Evolutionary conservation across 345 rosid genomes (phyloP).

Genomic region (Toxicodendron radicans): DNA sequence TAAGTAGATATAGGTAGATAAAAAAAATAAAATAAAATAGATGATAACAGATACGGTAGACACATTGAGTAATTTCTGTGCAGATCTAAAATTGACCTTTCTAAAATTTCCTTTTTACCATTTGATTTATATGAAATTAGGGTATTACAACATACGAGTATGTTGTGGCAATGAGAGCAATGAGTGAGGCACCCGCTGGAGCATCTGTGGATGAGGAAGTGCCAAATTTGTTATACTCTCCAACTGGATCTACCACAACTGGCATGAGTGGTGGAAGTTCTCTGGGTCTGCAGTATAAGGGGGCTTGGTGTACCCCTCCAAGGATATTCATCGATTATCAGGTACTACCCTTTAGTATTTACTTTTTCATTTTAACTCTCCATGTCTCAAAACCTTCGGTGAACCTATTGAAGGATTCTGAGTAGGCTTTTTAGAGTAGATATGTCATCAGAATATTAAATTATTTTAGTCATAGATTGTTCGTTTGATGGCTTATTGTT

Average conservation of each 20-base stretch:
- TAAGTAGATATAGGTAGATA: background rate
- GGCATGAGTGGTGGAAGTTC: constrained; percentile 94
- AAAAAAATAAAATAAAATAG: background rate
- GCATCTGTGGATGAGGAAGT: constrained; percentile 69
- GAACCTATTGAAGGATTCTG: background rate
- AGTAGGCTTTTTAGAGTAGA: background rate
- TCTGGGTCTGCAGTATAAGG: constrained; percentile 72
- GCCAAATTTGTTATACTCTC: constrained; percentile 66
- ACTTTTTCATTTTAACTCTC: background rate
- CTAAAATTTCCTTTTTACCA: background rate
- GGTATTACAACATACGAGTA: constrained; percentile 94
- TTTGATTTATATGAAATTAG: constrained; percentile 34
- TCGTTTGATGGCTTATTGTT: background rate
- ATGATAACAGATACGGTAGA: constrained; percentile 2
- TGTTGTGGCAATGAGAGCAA: constrained; percentile 89
- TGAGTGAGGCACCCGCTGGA: constrained; percentile 90
- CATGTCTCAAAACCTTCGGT: background rate
- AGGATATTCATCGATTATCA: constrained; percentile 92
- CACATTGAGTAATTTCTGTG: background rate
- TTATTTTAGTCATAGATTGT: background rate
- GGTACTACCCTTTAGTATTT: constrained; percentile 42
- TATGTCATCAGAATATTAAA: background rate
- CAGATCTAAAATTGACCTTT: background rate
- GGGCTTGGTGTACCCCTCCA: constrained; percentile 98
- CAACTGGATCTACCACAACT: constrained; percentile 85